These are phyloP conservation scores for Beauveria pseudobassiana DNA, from an alignment of 2,329 filamentous ascomycete species.

Conservation along the genomic window DNA sequence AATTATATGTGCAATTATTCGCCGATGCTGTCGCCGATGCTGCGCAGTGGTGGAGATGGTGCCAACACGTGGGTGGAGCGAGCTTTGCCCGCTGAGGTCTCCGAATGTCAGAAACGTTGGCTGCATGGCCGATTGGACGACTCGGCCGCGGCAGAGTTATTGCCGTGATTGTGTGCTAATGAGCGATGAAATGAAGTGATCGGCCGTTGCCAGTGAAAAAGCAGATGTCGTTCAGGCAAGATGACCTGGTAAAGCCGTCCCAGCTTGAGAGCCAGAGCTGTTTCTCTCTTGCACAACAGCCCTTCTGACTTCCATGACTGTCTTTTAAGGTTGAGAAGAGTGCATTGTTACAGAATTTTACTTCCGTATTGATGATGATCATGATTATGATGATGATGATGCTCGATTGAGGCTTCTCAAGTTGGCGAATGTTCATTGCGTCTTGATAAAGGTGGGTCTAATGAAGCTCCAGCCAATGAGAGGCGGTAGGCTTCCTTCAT, in stretches of 20 bases:
- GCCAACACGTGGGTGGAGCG: conserved; percentile 3
- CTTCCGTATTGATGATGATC: too few relatives aligned
- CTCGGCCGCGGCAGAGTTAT: neutral
- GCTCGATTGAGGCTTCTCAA: neutral
- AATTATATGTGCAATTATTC: neutral
- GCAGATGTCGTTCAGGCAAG: too few relatives aligned
- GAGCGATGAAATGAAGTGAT: neutral
- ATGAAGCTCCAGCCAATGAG: neutral
- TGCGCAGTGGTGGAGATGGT: neutral
- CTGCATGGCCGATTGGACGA: neutral
- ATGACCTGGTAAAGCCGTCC: neutral
- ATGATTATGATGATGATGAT: neutral
- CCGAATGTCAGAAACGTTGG: neutral
- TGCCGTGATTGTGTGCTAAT: neutral
- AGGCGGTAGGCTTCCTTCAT: neutral
- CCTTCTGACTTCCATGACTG: neutral
- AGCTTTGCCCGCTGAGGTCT: neutral
- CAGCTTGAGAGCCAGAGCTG: neutral
- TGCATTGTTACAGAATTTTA: too few relatives aligned
- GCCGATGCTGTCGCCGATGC: neutral
- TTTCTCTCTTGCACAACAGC: neutral
- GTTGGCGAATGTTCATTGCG: neutral
- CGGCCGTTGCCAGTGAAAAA: neutral
- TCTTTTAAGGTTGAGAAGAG: too few relatives aligned
- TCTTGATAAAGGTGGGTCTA: neutral